Evolutionary conservation across 2,329 filamentous ascomycete genomes (phyloP), one percentile per base, ranked within the genome.

Genomic region (Zalaria obscura): DNA sequence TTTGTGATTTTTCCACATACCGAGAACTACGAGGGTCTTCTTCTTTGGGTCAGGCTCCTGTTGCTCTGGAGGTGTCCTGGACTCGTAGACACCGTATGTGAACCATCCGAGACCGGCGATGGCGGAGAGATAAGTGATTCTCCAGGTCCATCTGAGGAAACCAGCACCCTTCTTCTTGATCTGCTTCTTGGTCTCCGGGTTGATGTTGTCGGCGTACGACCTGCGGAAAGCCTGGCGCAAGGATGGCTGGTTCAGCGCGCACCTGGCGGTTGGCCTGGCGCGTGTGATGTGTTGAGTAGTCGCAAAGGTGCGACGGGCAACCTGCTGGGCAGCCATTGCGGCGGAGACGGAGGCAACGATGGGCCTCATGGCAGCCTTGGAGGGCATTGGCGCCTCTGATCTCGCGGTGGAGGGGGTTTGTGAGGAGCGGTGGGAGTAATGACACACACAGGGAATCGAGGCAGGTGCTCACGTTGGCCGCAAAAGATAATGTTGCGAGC

Each of bases 21-120:
- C 91, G 42, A 98, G 75, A 51, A 98, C 78, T 37, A 98, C 91
- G 43, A 98, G 73, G 7, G 88, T 98, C 76, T 98, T 98, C 82
- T 96, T 98, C 55, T 59, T 72, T 42, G 88, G 83, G 63, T 95
- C 86, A 11, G 83, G 78, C 48, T 76, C 69, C 45, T 73, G 67
- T 68, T 96, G 91, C 41, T 88, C 81, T 35, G 73, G 72, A 6
- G 89, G 89, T 62, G 93, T 75, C 54, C 85, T 79, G 60, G 84
- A 78, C 39, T 80, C 69, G 64, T 88, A 95, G 66, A 95, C 81
- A 57, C 76, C 75, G 62, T 91, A 95, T 53, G 73, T 75, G 45
- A 88, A 67, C 58, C 80, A 87, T 49, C 69, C 84, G 35, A 83
- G 58, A 44, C 79, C 71, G 48, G 73, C 83, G 47, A 91, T 61